Conservation (phyloP, 768 basidiomycete genomes). For the Tubosaeta sp. region DNA sequence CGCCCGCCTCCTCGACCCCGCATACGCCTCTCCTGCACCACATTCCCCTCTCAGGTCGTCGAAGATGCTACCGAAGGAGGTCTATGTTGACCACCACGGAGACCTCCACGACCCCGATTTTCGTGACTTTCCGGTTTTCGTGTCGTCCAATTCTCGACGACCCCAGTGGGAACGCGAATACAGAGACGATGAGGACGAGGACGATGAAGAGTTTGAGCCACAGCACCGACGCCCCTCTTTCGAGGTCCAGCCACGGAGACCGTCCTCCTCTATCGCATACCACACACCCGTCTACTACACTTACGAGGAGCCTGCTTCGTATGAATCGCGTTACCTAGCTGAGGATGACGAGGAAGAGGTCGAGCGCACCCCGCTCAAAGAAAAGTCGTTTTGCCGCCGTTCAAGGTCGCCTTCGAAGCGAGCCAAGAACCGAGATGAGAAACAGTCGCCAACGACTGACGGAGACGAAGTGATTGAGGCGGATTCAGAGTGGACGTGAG, state of each 20-base stretch:
- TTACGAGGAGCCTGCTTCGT: constrained; percentile 29
- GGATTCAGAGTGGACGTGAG: constrained; percentile 33
- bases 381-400: constrained; percentile 16
- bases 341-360: constrained; percentile 27
- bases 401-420: constrained; percentile 21
- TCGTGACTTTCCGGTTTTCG: constrained; percentile 52
- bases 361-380: constrained; percentile 25
- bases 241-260: constrained; percentile 21
- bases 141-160: constrained; percentile 19
- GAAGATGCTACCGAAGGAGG: constrained; percentile 22
- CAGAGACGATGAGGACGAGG: constrained; percentile 27
- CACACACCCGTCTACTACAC: constrained; percentile 21
- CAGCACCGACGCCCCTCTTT: constrained; percentile 14
- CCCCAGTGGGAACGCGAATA: constrained; percentile 35
- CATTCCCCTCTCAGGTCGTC: constrained; percentile 22
- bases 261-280: constrained; percentile 22
- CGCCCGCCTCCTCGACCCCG: constrained; percentile 60
- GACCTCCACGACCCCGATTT: constrained; percentile 67
- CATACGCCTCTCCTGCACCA: constrained; percentile 42
- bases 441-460: neutral
- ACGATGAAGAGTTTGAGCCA: constrained; percentile 27
- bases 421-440: constrained; percentile 18
- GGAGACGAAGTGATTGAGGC: constrained; percentile 11
- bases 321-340: constrained; percentile 24
- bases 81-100: constrained; percentile 58